phyloP scores from a whole-genome alignment of 805 yeast genomes.

The Candida piceae region DNA sequence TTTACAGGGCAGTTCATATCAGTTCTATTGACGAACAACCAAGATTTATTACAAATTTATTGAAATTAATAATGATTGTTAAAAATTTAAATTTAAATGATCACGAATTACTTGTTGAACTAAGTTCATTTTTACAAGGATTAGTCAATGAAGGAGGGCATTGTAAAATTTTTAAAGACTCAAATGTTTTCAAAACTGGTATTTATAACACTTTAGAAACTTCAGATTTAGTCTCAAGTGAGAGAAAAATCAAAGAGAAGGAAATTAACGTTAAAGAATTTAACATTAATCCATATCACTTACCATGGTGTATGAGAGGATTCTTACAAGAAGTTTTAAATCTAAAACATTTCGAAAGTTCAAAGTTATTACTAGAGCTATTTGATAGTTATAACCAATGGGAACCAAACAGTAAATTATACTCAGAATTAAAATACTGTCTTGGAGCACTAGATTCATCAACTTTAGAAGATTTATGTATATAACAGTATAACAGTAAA shows the following conservation, averaged over 20 bases:
- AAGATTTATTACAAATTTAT: conserved; percentile 35
- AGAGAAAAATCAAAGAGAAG: conserved; percentile 31
- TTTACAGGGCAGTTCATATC: conserved; percentile 77
- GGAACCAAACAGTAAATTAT: conserved; percentile 76
- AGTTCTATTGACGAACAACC: conserved; percentile 39
- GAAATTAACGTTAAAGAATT: conserved; percentile 38
- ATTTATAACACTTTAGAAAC: conserved; percentile 72
- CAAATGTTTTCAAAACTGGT: conserved; percentile 75
- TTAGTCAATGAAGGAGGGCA: conserved; percentile 75
- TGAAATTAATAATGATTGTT: conserved; percentile 19
- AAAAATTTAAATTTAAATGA: conserved; percentile 27
- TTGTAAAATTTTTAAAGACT: conserved; percentile 49
- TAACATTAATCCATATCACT: conserved; percentile 72
- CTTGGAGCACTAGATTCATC: conserved; percentile 26
- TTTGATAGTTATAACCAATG: conserved; percentile 67
- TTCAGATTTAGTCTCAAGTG: conserved; percentile 42
- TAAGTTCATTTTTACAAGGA: conserved; percentile 73
- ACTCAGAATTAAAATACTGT: conserved; percentile 71
- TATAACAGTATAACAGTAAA: too few relatives aligned
- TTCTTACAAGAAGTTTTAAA: conserved; percentile 57
- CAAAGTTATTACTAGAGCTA: conserved; percentile 35
- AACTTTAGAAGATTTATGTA: conserved; percentile 9
- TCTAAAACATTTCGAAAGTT: conserved; percentile 46
- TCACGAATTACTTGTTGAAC: conserved; percentile 41
- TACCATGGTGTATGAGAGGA: conserved; percentile 94